Evolutionary conservation across 177 flowering plant genomes (phyloP), one percentile per base, ranked within the genome.

Genomic region (Tripterygium wilfordii): DNA sequence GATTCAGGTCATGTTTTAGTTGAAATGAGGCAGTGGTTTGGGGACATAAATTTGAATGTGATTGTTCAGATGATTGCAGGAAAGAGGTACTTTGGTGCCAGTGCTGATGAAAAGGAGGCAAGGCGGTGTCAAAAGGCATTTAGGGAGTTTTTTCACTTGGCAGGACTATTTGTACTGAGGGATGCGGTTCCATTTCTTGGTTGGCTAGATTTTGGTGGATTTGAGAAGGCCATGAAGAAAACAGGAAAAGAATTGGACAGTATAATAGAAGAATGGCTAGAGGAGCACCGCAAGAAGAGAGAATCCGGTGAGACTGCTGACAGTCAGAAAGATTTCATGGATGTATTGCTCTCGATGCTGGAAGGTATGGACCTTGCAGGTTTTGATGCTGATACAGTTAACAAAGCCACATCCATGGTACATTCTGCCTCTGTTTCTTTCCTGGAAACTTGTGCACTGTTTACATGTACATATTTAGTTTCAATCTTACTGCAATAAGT

Each of bases 11-110:
- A 13, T 2, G 47, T 46, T 10, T 23, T 33, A 30, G 54, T 65
- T 23, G 74, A 69, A 5, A 44, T 69, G 68, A 56, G 66, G 49
- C 24, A 39, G 17, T 60, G 66, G 74, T 60, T 62, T 20, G 54
- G 52, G 21, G 57, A 54, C 31, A 16, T 66, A 32, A 47, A 32
- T 3, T 17, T 56, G 8, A 66, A 67, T 26, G 48, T 56, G 30
- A 39, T 58, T 2, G 23, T 68, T 4, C 58, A 42, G 47, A 51
- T 56, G 49, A 36, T 72, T 2, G 61, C 40, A 0, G 66, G 71
- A 13, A 62, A 63, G 45, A 39, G 77, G 2, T 68, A 24, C 20
- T 29, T 23, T 13, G 56, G 49, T 27, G 35, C 18, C 2, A n/a
- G 18, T 5, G 15, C 22, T 12, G 49, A 47, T 12, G 56, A 42